phyloP scores from a whole-genome alignment of 805 yeast species.

The Monosporozyma yasuniensis region DNA sequence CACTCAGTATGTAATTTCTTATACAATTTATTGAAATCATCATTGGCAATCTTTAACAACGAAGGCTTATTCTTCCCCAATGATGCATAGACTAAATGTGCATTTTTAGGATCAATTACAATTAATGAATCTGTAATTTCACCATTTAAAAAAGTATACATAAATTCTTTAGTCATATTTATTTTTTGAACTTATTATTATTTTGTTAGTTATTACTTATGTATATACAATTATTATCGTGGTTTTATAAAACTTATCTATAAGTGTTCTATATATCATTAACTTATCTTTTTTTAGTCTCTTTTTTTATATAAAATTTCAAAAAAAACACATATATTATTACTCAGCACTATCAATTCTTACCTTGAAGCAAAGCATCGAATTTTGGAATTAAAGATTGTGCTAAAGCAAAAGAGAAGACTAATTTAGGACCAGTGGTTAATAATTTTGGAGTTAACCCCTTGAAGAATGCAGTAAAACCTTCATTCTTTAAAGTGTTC shows the following conservation, averaged over 20 bases:
- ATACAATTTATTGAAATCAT: slow-evolving; percentile 2
- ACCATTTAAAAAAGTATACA: neutral
- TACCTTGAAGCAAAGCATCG: slow-evolving; percentile 48
- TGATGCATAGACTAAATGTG: slow-evolving; percentile 1
- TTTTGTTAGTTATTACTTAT: neutral
- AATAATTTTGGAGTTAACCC: slow-evolving; percentile 93
- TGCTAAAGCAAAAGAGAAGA: slow-evolving; percentile 95
- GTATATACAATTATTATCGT: neutral
- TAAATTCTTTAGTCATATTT: neutral
- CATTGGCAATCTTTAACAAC: neutral
- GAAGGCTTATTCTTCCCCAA: neutral
- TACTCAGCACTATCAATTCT: neutral
- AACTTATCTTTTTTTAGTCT: neutral
- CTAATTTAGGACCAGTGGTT: slow-evolving; percentile 97
- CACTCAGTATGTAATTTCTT: neutral
- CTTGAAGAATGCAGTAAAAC: slow-evolving; percentile 82
- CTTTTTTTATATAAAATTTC: neutral
- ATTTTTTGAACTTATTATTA: neutral
- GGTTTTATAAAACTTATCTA: neutral
- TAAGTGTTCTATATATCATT: neutral
- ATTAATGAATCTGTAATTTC: neutral
- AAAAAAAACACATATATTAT: neutral
- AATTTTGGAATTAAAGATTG: slow-evolving; percentile 95
- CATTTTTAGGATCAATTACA: neutral
- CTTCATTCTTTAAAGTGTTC: slow-evolving; percentile 90